Base-by-base conservation (phyloP, 257 asterid genomes). In the Galeopsis tetrahit region DNA sequence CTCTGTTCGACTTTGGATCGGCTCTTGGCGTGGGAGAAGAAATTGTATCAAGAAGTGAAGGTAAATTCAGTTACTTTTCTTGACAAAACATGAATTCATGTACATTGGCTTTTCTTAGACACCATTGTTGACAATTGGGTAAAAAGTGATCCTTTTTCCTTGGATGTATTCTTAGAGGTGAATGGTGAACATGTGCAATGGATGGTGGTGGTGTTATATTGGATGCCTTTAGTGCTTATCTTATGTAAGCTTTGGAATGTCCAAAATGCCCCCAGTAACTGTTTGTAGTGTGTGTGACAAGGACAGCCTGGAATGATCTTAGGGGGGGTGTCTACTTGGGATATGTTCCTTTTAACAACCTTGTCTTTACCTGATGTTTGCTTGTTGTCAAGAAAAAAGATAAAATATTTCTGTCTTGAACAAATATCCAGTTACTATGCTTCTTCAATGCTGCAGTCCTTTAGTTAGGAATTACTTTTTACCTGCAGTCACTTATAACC, bases 11-110 rank as follows among this genome's bases (percentile, higher is more conserved):
- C 97, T 75, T 65, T 95, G 85, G 99, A 95, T 64, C 82, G 97
- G 66, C 97, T 95, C 75, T 83, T 92, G 83, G 98, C 99, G 6
- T 92, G 99, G 99, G 98, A 95, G 82, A 90, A 92, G 85, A 95
- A 95, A 78, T 83, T 95, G 14, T 95, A 90, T 75, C 78, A 90
- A 82, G 99, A 95, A 87, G 99, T 95, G 33, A 95, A 95, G 99
- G 33, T 5, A 61, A 69, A 66, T 32, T 72, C 52, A 58, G 17
- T 67, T 69, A 35, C 60, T 62, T 73, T 70, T 33, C 43, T 61
- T 52, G 75, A 63, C 49, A 39, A 66, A 14, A 17, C 44, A 36
- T 63, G 10, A 10, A 58, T 40, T 57, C 66, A 38, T 59, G 42
- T 10, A 34, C 69, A 55, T 70, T 44, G 67, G 75, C 77, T 31